phyloP scores from a whole-genome alignment of 2,329 filamentous ascomycete genomes.

The Ophiobolus disseminans region DNA sequence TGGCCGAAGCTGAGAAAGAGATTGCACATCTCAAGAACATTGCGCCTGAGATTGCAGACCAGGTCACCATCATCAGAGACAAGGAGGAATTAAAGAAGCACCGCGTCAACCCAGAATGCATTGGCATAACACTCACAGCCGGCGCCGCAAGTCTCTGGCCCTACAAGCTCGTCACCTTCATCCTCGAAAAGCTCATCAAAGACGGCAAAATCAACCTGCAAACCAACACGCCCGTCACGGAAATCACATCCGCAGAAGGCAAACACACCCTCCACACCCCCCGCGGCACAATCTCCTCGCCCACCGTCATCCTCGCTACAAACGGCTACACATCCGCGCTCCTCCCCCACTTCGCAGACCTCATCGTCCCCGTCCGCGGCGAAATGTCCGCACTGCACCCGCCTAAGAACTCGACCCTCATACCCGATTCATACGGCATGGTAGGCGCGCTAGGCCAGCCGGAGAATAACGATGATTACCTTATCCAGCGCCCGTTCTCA shows the following conservation, averaged over 20 bases:
- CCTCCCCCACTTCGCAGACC: conserved; percentile 70
- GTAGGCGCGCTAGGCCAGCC: conserved; percentile 58
- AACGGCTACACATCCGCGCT: conserved; percentile 85
- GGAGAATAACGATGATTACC: conserved; percentile 70
- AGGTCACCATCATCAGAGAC: conserved; percentile 51
- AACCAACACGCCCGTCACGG: conserved; percentile 70
- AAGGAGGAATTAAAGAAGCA: conserved; percentile 59
- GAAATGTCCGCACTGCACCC: conserved; percentile 73
- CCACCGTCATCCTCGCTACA: conserved; percentile 75
- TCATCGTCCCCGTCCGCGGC: conserved; percentile 79
- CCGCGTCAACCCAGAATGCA: conserved; percentile 55
- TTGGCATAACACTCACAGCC: conserved; percentile 69
- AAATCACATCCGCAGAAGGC: conserved; percentile 34
- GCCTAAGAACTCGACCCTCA: conserved; percentile 52
- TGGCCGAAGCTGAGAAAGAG: conserved; percentile 60
- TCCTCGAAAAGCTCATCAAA: conserved; percentile 67
- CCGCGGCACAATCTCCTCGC: conserved; percentile 70
- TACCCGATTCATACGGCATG: conserved; percentile 71
- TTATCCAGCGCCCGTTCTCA: conserved; percentile 70
- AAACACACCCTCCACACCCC: conserved; percentile 70
- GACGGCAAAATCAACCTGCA: conserved; percentile 70
- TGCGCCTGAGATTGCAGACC: conserved; percentile 64
- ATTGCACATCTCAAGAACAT: conserved; percentile 59
- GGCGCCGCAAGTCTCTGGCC: conserved; percentile 78
- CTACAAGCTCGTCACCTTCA: conserved; percentile 80